Base-by-base conservation (phyloP, 495 filamentous ascomycete genomes). In the Podospora anserina region DNA sequence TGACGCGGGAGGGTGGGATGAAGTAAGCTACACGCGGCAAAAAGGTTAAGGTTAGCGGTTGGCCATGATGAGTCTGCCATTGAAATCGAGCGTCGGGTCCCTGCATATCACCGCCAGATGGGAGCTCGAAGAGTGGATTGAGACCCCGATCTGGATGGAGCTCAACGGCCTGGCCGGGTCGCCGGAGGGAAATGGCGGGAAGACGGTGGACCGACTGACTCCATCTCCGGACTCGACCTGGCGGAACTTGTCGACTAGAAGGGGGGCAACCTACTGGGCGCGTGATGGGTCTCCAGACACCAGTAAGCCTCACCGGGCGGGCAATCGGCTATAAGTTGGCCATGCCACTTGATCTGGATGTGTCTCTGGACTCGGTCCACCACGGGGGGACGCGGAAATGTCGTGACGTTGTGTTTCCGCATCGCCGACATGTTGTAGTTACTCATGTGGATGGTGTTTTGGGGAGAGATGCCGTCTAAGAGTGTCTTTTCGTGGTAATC, bases 251-350 rank as follows among this genome's bases (percentile, higher is more conserved):
- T 20, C 30, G 60, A 64, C 59, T 30, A 61, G 56, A 32, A 56
- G 26, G 56, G 11, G 19, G 60, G 27, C 32, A 5, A 76, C 75
- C 19, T 64, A 85, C 81, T 85, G 3, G 86, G 86, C 60, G 86
- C 82, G 67, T 88, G 86, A 70, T 83, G 80, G 34, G 84, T 86
- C 75, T 88, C 86, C 61, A 88, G 72, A n/a, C 85, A 85, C 85
- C 86, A 87, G 76, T 82, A 87, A 4, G 78, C 84, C 44, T 84
- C 80, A 66, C 77, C 81, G 15, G 86, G 85, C n/a, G 76, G 69
- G 65, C 71, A 73, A 53, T 87, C 84, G 13, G 84, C 86, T 64
- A 88, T 83, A 66, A 80, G 76, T 39, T 83, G 75, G 61, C 77
- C 80, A 49, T 84, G 74, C 80, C 82, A 87, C 72, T 82, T 84